Conservation (phyloP, 2,329 filamentous ascomycete species). For the Orbilia oligospora region DNA sequence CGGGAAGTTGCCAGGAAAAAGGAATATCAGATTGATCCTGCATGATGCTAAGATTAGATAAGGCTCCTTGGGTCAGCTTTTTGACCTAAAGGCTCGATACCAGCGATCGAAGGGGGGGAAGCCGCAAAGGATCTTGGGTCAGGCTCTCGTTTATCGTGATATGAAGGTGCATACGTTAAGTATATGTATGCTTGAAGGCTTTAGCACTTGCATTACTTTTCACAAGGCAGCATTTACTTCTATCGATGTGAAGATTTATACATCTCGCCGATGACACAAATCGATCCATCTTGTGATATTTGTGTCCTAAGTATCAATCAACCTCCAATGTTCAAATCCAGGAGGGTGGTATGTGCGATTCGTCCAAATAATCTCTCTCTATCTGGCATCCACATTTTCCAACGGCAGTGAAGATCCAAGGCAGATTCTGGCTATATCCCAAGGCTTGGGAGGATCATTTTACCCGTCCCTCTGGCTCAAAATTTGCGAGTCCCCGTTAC, state of each 20-base stretch:
- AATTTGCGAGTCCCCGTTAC: constrained; percentile 22
- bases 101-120: constrained; percentile 4
- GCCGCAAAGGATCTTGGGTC: constrained; percentile 21
- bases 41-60: constrained; percentile 37
- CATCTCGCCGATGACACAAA: neutral
- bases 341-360: neutral
- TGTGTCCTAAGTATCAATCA: neutral
- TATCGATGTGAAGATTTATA: neutral
- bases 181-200: constrained; percentile 20
- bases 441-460: constrained; percentile 24
- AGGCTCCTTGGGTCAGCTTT: neutral
- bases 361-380: neutral
- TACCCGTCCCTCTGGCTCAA: constrained; percentile 20
- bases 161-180: constrained; percentile 15
- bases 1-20: constrained; percentile 9
- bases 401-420: neutral
- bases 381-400: neutral
- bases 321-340: neutral
- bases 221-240: neutral
- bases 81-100: constrained; percentile 7
- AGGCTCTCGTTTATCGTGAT: constrained; percentile 26
- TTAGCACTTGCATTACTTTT: constrained; percentile 26
- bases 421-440: constrained; percentile 27
- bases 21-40: constrained; percentile 22
- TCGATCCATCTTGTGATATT: neutral